These are phyloP conservation scores for Vitis vinifera DNA, from an alignment of 164 flowering plant genomes.

Conservation along the genomic window ASM3070453v1 NC_081820.1:27285001-27285500, in stretches of 20 bases:
- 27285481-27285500: not conserved
- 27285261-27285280: slow-evolving; percentile 41
- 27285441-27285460: slow-evolving; percentile 24
- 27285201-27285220: slow-evolving; percentile 33
- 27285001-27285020: slow-evolving; percentile 42
- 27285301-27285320: slow-evolving; percentile 59
- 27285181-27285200: slow-evolving; percentile 17
- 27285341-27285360: slow-evolving; percentile 32
- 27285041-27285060: not conserved
- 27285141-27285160: not conserved
- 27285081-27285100: slow-evolving; percentile 38
- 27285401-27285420: slow-evolving; percentile 48
- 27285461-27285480: not conserved
- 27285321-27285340: slow-evolving; percentile 30
- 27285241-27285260: slow-evolving; percentile 59
- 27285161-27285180: slow-evolving; percentile 7
- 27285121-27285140: slow-evolving; percentile 2
- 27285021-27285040: slow-evolving; percentile 17
- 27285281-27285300: slow-evolving; percentile 41
- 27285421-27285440: slow-evolving; percentile 37
- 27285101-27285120: slow-evolving; percentile 34
- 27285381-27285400: slow-evolving; percentile 37
- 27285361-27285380: slow-evolving; percentile 42
- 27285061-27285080: slow-evolving; percentile 40
- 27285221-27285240: slow-evolving; percentile 40